Evolutionary conservation across 164 flowering plant genomes (phyloP), one percentile per base, ranked within the genome.

Genomic region (Macadamia tetraphylla): DNA sequence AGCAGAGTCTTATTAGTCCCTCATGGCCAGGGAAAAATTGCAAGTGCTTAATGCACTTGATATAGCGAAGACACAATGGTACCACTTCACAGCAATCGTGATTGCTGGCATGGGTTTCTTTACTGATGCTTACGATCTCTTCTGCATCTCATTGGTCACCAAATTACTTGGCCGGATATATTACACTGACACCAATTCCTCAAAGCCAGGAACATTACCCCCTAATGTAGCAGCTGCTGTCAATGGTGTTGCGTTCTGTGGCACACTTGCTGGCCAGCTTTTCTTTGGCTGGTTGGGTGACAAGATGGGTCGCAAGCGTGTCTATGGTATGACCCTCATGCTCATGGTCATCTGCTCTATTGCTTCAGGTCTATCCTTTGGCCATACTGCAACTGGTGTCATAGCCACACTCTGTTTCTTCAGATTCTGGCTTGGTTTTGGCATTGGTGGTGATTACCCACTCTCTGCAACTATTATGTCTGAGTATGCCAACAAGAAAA

Each of bases 251-350:
- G 84, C 84, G 17, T 63, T 81, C 52, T 76, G 76, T 29, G 84
- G 81, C 23, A 81, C 84, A 52, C 79, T 81, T 9, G 70, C 83
- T 15, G 81, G 83, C 17, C 83, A 80, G 75, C 83, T 80, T 58
- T 80, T 80, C 64, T 80, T 80, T 44, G 80, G 80, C 6, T 80
- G 83, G 83, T 77, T 80, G 13, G 83, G 83, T 5, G 81, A 80
- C 66, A 80, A 81, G 55, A 63, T 81, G 77, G 83, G 83, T 6
- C 65, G 83, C 5, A 81, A 81, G 63, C 62, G 68, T 3, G 83
- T 80, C 29, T 80, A 80, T 32, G 79, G 83, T 8, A 65, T 81
- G 73, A 81, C 83, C 15, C 79, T 81, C 4, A 65, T 76, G 66
- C 8, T 76, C 40, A 81, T 78, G 84, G 81, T 81, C 14, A 51